Percentiles rank a stretch among this genome's conserved stretches.
Conservation (phyloP, 1,284 basidiomycete genomes). For the Trametes polyzona region DNA sequence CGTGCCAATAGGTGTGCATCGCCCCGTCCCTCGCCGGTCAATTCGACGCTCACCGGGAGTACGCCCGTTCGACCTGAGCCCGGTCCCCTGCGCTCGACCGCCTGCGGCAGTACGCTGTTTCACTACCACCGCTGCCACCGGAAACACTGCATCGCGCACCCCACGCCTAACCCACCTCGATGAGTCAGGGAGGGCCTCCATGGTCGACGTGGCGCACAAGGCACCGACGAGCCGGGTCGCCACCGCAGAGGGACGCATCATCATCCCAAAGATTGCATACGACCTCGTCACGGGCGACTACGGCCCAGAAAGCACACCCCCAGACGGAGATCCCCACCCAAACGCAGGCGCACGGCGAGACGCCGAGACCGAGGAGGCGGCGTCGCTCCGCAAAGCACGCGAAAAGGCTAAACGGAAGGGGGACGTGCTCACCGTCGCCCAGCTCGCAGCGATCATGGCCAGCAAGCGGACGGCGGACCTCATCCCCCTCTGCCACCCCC, state of each 20-base stretch:
- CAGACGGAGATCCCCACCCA: slow-evolving; percentile 25
- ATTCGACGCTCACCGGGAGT: slow-evolving; percentile 18
- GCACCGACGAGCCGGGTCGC: slow-evolving; percentile 67
- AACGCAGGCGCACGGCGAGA: slow-evolving; percentile 23
- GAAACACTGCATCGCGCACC: slow-evolving; percentile 12
- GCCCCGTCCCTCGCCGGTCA: slow-evolving; percentile 20
- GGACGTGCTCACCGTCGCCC: slow-evolving; percentile 77
- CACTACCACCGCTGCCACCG: slow-evolving; percentile 20
- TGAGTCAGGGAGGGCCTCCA: slow-evolving; percentile 64
- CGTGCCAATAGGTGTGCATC: slow-evolving; percentile 20
- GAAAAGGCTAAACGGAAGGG: slow-evolving; percentile 60
- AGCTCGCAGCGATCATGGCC: slow-evolving; percentile 87
- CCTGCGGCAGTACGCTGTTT: slow-evolving; percentile 21
- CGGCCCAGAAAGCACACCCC: background rate
- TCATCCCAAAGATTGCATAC: slow-evolving; percentile 67
- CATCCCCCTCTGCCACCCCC: slow-evolving; percentile 86
- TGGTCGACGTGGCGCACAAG: slow-evolving; percentile 83
- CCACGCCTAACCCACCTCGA: slow-evolving; percentile 72
- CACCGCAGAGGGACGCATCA: slow-evolving; percentile 79
- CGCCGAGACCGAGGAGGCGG: too few species aligned
- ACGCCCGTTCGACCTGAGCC: slow-evolving; percentile 7
- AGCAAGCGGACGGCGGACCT: slow-evolving; percentile 82
- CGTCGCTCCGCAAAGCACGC: slow-evolving; percentile 38
- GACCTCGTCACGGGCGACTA: slow-evolving; percentile 53
- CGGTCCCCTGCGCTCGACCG: slow-evolving; percentile 11